Conservation (phyloP, 1,139 yeast genomes). For the Eremothecium gossypii region DNA sequence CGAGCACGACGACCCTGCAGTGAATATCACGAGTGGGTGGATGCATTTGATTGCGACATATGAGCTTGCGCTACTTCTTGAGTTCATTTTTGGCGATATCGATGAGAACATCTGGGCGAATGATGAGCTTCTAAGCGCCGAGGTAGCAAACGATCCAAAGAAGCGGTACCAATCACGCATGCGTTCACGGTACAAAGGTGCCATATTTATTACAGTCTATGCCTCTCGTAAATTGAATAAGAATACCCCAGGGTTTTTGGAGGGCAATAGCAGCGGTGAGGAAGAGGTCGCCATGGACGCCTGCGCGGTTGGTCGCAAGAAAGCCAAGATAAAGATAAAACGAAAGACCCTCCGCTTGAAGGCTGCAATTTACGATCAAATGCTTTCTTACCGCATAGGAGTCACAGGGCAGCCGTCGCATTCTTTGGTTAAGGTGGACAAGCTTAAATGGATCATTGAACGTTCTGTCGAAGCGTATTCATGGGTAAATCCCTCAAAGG, state of each 20-base stretch:
- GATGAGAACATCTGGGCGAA: constrained; percentile 4
- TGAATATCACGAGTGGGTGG: constrained; percentile 1
- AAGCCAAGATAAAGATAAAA: constrained; percentile 2
- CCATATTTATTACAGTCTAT: constrained; percentile 3
- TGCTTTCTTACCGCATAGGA: constrained; percentile 3
- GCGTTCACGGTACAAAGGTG: constrained; percentile 4
- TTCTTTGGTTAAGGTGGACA: constrained; percentile 3
- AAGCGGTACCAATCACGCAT: constrained; percentile 4
- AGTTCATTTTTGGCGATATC: constrained; percentile 3
- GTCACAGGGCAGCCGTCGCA: constrained; percentile 4
- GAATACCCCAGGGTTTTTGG: constrained; percentile 3
- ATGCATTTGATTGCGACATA: constrained; percentile 2
- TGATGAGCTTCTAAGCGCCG: constrained; percentile 3
- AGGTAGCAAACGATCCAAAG: constrained; percentile 3
- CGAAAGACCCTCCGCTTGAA: constrained; percentile 2
- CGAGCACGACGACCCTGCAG: constrained; percentile 3
- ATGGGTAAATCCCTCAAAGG: constrained; percentile 1
- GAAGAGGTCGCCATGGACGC: constrained; percentile 2
- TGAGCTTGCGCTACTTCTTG: constrained; percentile 2
- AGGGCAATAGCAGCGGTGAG: constrained; percentile 2
- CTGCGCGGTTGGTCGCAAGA: neutral
- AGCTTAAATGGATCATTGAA: constrained; percentile 3
- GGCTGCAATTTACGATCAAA: constrained; percentile 3
- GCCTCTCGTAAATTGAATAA: constrained; percentile 4
- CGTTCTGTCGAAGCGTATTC: constrained; percentile 2